Conservation (phyloP, 306 rosid species). For the Medicago lupulina region DNA sequence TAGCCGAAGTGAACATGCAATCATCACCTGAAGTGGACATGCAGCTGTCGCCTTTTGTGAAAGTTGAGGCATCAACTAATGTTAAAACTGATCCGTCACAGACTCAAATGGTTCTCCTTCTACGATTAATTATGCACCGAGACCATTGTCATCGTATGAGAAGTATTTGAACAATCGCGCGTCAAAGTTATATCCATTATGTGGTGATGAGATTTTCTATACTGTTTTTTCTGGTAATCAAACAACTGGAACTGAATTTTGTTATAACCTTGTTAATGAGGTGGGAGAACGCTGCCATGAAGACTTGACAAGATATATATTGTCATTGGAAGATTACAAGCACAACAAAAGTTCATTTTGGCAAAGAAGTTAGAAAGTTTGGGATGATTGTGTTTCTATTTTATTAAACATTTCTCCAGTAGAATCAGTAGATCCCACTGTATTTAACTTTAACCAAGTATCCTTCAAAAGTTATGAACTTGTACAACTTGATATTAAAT, state of each 20-base stretch:
- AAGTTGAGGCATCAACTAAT: not conserved
- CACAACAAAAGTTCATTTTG: not conserved
- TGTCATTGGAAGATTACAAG: not conserved
- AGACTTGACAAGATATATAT: not conserved
- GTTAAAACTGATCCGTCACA: not conserved
- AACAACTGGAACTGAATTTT: not conserved
- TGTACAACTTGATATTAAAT: not conserved
- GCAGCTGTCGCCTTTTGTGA: not conserved
- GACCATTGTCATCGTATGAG: slow-evolving; percentile 6
- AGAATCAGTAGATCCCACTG: not conserved
- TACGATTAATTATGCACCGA: not conserved
- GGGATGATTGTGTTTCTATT: not conserved
- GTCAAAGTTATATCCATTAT: not conserved
- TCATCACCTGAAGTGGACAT: not conserved
- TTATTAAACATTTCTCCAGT: not conserved
- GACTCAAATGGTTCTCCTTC: not conserved
- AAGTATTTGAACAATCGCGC: not conserved
- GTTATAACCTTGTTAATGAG: not conserved
- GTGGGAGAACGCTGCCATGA: not conserved
- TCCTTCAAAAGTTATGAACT: not conserved
- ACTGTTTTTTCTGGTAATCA: slow-evolving; percentile 7
- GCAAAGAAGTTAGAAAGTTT: slow-evolving; percentile 1
- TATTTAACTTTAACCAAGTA: not conserved
- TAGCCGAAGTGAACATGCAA: not conserved
- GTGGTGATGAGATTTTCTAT: not conserved